Conservation (phyloP, 1,284 basidiomycete species). For the Filobasidium uniguttulatum region DNA sequence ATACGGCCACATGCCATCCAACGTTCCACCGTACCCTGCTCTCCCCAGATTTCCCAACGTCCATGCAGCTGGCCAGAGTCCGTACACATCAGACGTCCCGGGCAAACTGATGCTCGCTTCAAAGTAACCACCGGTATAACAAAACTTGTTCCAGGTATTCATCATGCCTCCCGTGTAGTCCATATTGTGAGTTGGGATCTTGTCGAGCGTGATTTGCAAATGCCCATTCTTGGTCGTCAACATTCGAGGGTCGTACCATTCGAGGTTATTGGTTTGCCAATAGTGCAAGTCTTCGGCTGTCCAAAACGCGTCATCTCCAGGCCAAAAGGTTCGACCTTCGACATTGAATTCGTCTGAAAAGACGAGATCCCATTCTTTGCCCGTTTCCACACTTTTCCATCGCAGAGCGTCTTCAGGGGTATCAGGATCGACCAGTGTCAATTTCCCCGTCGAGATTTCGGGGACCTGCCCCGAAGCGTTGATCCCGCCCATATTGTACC, state of each 20-base stretch:
- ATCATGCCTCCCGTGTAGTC: slow-evolving; percentile 61
- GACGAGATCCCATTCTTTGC: slow-evolving; percentile 61
- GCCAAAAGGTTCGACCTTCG: slow-evolving; percentile 50
- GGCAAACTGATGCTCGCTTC: slow-evolving; percentile 49
- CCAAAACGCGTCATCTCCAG: slow-evolving; percentile 47
- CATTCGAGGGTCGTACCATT: slow-evolving; percentile 56
- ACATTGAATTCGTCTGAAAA: slow-evolving; percentile 86
- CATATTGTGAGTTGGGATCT: slow-evolving; percentile 49
- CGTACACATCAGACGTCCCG: slow-evolving; percentile 53
- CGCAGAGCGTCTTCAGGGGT: slow-evolving; percentile 48
- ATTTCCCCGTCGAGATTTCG: slow-evolving; percentile 25
- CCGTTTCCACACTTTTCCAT: slow-evolving; percentile 50
- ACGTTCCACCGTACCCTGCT: slow-evolving; percentile 38
- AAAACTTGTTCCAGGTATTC: slow-evolving; percentile 71
- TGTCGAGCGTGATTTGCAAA: slow-evolving; percentile 53
- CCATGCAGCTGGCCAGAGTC: slow-evolving; percentile 49
- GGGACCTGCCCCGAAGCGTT: slow-evolving; percentile 45
- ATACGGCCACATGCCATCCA: slow-evolving; percentile 44
- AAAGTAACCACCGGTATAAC: slow-evolving; percentile 61
- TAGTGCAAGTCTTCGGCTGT: slow-evolving; percentile 42
- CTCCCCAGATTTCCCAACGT: slow-evolving; percentile 32
- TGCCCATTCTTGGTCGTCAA: slow-evolving; percentile 47
- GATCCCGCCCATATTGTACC: slow-evolving; percentile 61
- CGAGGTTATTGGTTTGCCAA: slow-evolving; percentile 66
- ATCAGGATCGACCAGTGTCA: slow-evolving; percentile 48